Evolutionary conservation across 2,329 filamentous ascomycete genomes (phyloP).

Genomic region (Alternaria novae-zelandiae): DNA sequence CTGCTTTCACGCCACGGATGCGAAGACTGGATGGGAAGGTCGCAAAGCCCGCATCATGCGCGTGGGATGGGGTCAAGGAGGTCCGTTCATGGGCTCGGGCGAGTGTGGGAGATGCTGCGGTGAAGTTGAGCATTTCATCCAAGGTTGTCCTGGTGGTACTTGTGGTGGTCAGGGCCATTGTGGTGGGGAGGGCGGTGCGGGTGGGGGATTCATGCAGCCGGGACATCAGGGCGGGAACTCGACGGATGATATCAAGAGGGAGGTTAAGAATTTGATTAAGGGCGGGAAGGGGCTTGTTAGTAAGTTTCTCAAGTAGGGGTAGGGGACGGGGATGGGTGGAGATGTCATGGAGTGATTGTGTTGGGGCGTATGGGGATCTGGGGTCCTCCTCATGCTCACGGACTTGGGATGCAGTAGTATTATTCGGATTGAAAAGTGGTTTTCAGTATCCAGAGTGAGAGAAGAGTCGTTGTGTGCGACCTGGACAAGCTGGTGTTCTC

Average conservation of each 20-base stretch:
- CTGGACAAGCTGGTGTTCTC: background rate
- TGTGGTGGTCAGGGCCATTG: slow-evolving; percentile 35
- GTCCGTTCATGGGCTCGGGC: slow-evolving; percentile 52
- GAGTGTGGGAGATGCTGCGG: slow-evolving; percentile 47
- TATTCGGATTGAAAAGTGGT: background rate
- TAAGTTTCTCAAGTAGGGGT: slow-evolving; percentile 36
- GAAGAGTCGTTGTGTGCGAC: background rate
- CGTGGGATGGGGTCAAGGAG: slow-evolving; percentile 46
- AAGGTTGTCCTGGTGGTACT: slow-evolving; percentile 35
- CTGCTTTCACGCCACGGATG: slow-evolving; percentile 56
- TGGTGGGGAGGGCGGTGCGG: slow-evolving; percentile 24
- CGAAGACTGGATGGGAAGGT: slow-evolving; percentile 54
- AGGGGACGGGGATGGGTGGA: background rate
- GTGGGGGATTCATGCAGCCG: slow-evolving; percentile 19
- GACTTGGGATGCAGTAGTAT: background rate
- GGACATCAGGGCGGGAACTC: slow-evolving; percentile 21
- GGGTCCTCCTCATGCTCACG: background rate
- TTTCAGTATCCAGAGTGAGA: background rate
- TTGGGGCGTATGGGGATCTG: background rate
- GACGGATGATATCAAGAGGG: slow-evolving; percentile 18
- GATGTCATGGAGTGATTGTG: background rate
- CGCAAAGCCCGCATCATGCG: slow-evolving; percentile 54
- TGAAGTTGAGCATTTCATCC: slow-evolving; percentile 40
- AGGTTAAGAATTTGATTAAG: slow-evolving; percentile 31
- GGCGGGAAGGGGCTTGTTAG: slow-evolving; percentile 32